phyloP scores from a whole-genome alignment of 148 eudicot genomes.

The Arctostaphylos glauca region DNA sequence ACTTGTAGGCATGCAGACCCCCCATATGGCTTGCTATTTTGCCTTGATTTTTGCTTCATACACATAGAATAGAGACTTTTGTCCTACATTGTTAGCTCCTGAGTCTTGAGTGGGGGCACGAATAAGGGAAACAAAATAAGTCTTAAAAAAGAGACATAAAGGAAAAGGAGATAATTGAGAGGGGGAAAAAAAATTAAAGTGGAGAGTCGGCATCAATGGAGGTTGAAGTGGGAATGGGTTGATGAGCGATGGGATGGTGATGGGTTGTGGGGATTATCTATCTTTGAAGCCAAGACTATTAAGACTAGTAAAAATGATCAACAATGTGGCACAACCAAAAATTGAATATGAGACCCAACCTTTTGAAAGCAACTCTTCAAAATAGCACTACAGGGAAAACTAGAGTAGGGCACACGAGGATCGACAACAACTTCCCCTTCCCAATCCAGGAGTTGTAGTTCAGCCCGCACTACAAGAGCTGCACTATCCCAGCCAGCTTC shows the following conservation, averaged over 20 bases:
- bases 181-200: background rate
- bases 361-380: too few relatives aligned
- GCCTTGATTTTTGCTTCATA: background rate
- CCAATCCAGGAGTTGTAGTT: too few relatives aligned
- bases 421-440: too few relatives aligned
- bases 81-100: background rate
- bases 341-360: too few relatives aligned
- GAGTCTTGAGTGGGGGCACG: too few relatives aligned
- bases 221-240: background rate
- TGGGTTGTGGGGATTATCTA: too few relatives aligned
- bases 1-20: conserved; percentile 1
- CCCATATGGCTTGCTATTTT: background rate
- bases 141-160: background rate
- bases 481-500: too few relatives aligned
- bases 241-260: background rate
- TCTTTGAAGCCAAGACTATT: too few relatives aligned
- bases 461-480: too few relatives aligned
- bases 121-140: background rate
- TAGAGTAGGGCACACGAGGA: too few relatives aligned
- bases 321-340: too few relatives aligned
- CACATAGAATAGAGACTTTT: background rate
- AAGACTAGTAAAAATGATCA: background rate
- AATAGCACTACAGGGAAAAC: too few relatives aligned
- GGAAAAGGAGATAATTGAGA: background rate
- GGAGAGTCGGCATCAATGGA: background rate